Evolutionary conservation across 2,329 filamentous ascomycete genomes (phyloP).

Genomic region (Fusarium sororula): DNA sequence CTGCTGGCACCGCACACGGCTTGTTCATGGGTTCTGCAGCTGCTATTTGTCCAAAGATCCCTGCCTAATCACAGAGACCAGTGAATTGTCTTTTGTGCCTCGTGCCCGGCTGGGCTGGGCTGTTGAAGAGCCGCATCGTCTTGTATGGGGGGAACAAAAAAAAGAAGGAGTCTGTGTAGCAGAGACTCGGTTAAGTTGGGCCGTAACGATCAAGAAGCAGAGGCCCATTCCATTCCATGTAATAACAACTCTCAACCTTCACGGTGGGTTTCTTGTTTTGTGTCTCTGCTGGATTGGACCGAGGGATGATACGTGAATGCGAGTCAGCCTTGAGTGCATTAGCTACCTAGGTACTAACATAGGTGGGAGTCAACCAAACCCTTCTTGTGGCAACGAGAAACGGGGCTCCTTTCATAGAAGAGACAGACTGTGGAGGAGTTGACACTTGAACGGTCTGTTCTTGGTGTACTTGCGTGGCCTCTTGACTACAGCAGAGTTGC

Average conservation of each 20-base stretch:
- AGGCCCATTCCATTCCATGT: not conserved
- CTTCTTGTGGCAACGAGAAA: not conserved
- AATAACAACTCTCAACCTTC: not conserved
- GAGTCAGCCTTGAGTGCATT: slow-evolving; percentile 27
- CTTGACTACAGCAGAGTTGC: not conserved
- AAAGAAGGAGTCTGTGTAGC: slow-evolving; percentile 9
- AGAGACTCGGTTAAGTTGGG: slow-evolving; percentile 1
- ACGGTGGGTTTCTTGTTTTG: slow-evolving; percentile 19
- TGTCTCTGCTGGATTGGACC: slow-evolving; percentile 31
- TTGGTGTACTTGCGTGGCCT: slow-evolving; percentile 12
- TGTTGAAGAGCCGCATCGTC: slow-evolving; percentile 23
- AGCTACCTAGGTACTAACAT: not conserved
- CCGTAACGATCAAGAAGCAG: not conserved
- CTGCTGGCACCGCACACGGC: slow-evolving; percentile 40
- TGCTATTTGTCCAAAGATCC: slow-evolving; percentile 32
- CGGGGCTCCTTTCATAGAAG: not conserved
- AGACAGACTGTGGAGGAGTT: not conserved
- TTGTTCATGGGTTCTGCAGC: slow-evolving; percentile 20
- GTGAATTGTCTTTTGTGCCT: not conserved
- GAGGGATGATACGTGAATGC: slow-evolving; percentile 15
- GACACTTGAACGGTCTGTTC: slow-evolving; percentile 10
- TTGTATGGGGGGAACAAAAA: not conserved
- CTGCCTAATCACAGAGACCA: slow-evolving; percentile 21
- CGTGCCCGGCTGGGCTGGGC: not conserved
- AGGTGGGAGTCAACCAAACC: not conserved